Conservation (phyloP, 768 basidiomycete genomes). For the Rhodotorula babjevae region DNA sequence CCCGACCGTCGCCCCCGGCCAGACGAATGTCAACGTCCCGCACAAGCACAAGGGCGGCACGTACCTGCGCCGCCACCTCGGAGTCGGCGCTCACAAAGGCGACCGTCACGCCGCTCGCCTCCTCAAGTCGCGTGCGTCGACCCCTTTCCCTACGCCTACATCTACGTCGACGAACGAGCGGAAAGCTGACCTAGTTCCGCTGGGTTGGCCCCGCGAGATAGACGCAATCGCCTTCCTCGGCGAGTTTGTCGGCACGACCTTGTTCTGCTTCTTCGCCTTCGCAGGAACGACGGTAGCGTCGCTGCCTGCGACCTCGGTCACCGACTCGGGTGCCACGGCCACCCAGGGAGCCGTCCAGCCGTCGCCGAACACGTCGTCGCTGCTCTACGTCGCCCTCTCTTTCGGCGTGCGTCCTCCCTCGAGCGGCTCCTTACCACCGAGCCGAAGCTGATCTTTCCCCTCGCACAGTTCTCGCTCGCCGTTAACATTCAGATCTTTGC, state of each 20-base stretch:
- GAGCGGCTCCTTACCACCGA: neutral
- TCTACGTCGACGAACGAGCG: too few relatives aligned
- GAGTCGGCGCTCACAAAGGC: conserved; percentile 21
- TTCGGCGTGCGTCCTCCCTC: conserved; percentile 2
- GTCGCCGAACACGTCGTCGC: conserved; percentile 6
- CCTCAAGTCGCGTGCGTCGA: conserved; percentile 17
- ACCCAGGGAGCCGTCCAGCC: conserved; percentile 17
- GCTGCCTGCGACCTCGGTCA: neutral
- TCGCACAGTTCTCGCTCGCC: conserved; percentile 8
- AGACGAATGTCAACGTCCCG: conserved; percentile 23
- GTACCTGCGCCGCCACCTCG: conserved; percentile 9
- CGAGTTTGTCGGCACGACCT: conserved; percentile 18
- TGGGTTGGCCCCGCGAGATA: too few relatives aligned
- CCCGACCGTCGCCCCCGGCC: too few relatives aligned
- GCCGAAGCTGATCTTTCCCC: too few relatives aligned
- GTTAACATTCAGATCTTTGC: conserved; percentile 25
- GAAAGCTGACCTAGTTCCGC: too few relatives aligned
- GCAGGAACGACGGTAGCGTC: neutral
- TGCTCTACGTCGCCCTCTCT: conserved; percentile 13
- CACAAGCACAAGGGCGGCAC: conserved; percentile 9
- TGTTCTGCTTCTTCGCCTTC: neutral
- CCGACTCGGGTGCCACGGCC: conserved; percentile 1
- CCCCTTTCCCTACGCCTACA: too few relatives aligned
- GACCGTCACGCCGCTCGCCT: conserved; percentile 13
- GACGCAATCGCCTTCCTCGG: conserved; percentile 10